Percentiles rank a stretch among this genome's conserved stretches.
Conservation (phyloP, 805 yeast species). For the Scheffersomyces stipitis region DNA sequence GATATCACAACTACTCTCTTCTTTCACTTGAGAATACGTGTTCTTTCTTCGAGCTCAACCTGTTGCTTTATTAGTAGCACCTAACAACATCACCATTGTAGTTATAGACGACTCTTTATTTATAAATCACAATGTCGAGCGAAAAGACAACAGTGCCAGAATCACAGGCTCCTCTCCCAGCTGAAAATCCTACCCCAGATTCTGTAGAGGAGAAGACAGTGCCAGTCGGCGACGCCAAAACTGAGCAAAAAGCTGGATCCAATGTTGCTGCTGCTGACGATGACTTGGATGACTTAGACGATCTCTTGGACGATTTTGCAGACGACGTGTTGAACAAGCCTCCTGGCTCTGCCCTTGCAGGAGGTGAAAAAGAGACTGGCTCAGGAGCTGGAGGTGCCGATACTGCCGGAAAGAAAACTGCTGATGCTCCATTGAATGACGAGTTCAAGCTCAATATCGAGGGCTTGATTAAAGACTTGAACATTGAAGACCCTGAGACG, state of each 20-base stretch:
- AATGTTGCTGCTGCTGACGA: slow-evolving; percentile 40
- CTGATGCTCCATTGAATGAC: slow-evolving; percentile 25
- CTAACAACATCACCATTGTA: no score
- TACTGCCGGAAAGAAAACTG: slow-evolving; percentile 8
- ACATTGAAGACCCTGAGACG: slow-evolving; percentile 53
- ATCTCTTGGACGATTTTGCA: slow-evolving; percentile 80
- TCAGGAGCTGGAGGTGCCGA: slow-evolving; percentile 14
- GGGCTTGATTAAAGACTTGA: slow-evolving; percentile 47
- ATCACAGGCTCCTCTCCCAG: background rate
- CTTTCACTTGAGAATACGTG: no score
- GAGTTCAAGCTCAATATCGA: slow-evolving; percentile 35
- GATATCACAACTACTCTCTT: no score
- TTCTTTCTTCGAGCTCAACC: no score
- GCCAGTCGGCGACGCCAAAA: background rate
- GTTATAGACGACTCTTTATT: no score
- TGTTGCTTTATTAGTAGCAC: no score
- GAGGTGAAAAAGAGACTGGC: slow-evolving; percentile 11
- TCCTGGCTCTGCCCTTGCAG: slow-evolving; percentile 45
- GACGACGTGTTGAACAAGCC: slow-evolving; percentile 65
- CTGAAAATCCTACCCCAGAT: background rate
- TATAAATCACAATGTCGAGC: background rate
- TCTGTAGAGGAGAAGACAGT: background rate
- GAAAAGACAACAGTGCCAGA: background rate
- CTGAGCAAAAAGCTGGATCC: no score
- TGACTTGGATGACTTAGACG: slow-evolving; percentile 76